Base-by-base conservation (phyloP, 192 early-diverging fungal species). In the Coemansia sp. region DNA sequence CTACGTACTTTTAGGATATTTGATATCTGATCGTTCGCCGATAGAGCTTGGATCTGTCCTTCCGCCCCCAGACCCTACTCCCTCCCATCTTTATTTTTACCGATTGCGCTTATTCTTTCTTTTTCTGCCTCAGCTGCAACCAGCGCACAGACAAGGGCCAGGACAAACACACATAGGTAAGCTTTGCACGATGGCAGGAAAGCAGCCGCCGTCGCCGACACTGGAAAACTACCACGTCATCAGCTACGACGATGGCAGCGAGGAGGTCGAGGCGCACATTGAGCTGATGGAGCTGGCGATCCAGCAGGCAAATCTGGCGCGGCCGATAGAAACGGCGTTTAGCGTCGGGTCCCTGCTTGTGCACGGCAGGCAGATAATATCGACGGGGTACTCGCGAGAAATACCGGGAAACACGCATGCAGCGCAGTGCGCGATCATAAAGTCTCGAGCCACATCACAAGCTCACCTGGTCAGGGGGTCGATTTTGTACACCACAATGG, bases 401-500 rank as follows among this genome's bases (percentile, higher is more conserved):
- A 73, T 97, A 6, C 90, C 90, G 0, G 97, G 97, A 4, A 99
- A 99, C 71, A 95, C 93, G 6, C 97, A 99, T 67, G 94, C 97
- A 6, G 95, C 97, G 64, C 89, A 99, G 71, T 90, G 89, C 55
- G 89, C 88, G 28, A 81, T 99, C 6, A 51, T 77, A 45, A 99
- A 99, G 74, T 80, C 97, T 5, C 30, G 62, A 42, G n/a, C 42
- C 25, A 57, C 72, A 23, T 19, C 51, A 0, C 65, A 65, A 60
- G 58, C 63, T 11, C 56, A 63, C 24, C 32, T 69, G 62, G 68
- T 80, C 32, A 54, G 19, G 4, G 87, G 85, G 11, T 71, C 83
- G 2, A 88, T 87, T 24, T 90, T 95, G 65, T 99, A 97, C 67
- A 91, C 94, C 19, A 99, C 97, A 0, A 99, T 99, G 97, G 97